Evolutionary conservation across 73 alveolate species (phyloP).

Genomic region (Paramecium caudatum): DNA sequence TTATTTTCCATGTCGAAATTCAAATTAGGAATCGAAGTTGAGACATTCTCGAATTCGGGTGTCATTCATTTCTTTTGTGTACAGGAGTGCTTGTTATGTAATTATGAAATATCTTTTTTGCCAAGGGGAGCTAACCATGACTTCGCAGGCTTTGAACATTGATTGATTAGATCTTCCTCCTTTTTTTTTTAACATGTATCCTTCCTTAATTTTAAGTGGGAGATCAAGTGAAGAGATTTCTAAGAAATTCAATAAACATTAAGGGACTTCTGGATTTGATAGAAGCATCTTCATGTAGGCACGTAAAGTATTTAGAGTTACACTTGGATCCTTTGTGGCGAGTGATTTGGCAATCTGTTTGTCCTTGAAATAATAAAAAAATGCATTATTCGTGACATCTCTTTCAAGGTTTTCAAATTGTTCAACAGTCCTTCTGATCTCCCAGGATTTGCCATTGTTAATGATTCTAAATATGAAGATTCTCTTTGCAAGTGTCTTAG

Average conservation of each 20-base stretch:
- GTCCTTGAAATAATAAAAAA: background rate
- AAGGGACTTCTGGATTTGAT: background rate
- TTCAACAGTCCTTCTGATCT: background rate
- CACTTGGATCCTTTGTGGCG: background rate
- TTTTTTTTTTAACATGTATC: background rate
- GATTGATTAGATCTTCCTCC: background rate
- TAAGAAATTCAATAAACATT: background rate
- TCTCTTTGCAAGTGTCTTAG: background rate
- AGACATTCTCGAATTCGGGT: background rate
- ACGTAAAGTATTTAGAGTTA: background rate
- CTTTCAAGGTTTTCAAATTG: background rate
- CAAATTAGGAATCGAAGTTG: background rate
- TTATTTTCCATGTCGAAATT: background rate
- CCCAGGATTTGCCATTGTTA: background rate
- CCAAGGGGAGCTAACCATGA: too few relatives aligned
- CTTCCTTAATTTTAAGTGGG: conserved; percentile 23
- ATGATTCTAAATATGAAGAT: background rate
- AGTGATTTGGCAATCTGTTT: background rate
- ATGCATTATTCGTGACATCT: background rate
- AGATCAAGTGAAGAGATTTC: conserved; percentile 7
- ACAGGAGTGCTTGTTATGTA: background rate
- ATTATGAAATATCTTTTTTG: conserved; percentile 1
- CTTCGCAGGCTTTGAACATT: too few relatives aligned
- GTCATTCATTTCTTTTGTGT: background rate
- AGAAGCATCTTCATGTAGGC: background rate